Percentiles rank a stretch among this genome's conserved stretches.
Evolutionary conservation across 106 monocot genomes (phyloP).

Genomic region (Dioscorea alata): DNA sequence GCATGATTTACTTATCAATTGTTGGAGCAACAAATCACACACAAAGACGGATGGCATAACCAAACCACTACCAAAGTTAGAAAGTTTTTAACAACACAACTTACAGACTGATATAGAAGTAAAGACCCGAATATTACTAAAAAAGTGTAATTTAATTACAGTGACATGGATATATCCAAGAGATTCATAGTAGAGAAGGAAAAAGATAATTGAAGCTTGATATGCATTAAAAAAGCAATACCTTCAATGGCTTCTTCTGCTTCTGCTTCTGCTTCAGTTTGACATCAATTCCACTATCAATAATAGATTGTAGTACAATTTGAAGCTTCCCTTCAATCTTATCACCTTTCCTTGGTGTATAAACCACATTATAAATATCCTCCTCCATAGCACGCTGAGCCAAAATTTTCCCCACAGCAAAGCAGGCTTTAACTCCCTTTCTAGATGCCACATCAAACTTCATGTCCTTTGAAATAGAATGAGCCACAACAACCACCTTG

Average conservation of each 20-base stretch:
- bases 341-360: constrained; percentile 77
- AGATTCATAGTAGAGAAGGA: no score
- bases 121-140: no score
- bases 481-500: constrained; percentile 76
- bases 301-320: constrained; percentile 64
- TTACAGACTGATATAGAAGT: no score
- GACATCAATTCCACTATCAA: constrained; percentile 65
- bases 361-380: constrained; percentile 85
- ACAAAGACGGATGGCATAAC: no score
- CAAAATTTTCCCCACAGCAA: constrained; percentile 51
- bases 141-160: no score
- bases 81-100: no score
- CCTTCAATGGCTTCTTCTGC: constrained; percentile 40
- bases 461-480: constrained; percentile 93
- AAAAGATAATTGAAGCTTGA: no score
- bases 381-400: constrained; percentile 72
- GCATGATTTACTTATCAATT: no score
- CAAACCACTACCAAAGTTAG: no score
- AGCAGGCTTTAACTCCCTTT: constrained; percentile 56
- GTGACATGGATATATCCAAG: no score
- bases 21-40: no score
- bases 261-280: constrained; percentile 84
- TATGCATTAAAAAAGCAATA: neutral
- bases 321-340: constrained; percentile 81
- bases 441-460: constrained; percentile 65